These are phyloP conservation scores for Vaccinium macrocarpon DNA, from an alignment of 148 eudicot genomes.

Conservation along the genomic window DNA sequence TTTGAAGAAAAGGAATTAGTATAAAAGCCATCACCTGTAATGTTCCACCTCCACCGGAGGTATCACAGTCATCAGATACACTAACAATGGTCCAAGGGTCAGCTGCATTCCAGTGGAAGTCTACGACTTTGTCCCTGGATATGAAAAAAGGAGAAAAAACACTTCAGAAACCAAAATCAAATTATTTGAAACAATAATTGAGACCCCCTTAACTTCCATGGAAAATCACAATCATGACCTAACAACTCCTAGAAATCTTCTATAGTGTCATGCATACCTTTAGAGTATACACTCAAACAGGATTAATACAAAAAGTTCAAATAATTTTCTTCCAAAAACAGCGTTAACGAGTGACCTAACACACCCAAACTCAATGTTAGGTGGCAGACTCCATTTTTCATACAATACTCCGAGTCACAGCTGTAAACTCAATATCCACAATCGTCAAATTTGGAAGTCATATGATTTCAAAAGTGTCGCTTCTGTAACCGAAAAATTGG, in stretches of 20 bases:
- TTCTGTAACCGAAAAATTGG: no score
- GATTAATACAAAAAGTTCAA: no score
- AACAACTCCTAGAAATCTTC: neutral
- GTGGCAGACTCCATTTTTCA: no score
- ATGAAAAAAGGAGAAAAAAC: neutral
- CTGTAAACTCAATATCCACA: no score
- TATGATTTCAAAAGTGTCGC: no score
- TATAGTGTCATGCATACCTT: neutral
- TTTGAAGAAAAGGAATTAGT: neutral
- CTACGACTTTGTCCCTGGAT: constrained; percentile 85
- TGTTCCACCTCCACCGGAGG: constrained; percentile 87
- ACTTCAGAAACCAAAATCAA: neutral
- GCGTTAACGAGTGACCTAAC: no score
- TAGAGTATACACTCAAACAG: neutral
- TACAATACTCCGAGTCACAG: no score
- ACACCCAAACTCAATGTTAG: no score
- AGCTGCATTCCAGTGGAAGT: constrained; percentile 86
- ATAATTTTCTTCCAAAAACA: no score
- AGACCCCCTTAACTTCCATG: neutral
- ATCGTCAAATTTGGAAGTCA: no score
- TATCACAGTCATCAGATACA: constrained; percentile 92
- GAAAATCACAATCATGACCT: neutral
- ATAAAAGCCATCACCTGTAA: constrained; percentile 54
- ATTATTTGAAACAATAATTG: neutral
- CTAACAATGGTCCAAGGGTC: constrained; percentile 97